Conservation (phyloP, 305 asterid species). For the Fraxinus paxiana region DNA sequence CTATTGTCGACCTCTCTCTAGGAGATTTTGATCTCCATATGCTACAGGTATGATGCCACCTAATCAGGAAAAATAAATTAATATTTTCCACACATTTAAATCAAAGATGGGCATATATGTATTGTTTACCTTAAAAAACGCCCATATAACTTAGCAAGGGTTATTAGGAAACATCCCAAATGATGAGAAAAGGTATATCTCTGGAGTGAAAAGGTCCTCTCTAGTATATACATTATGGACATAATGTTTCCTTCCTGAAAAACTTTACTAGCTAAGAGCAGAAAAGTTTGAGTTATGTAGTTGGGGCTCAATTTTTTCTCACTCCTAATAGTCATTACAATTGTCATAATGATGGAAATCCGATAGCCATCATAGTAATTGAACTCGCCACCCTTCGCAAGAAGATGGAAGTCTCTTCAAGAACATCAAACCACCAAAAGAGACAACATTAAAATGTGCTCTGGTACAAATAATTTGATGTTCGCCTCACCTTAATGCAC, state of each 20-base stretch:
- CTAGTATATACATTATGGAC: not conserved
- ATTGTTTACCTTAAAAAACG: constrained; percentile 12
- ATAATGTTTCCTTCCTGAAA: not conserved
- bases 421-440: not conserved
- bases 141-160: constrained; percentile 15
- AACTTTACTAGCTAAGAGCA: not conserved
- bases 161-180: not conserved
- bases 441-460: not conserved
- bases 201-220: not conserved
- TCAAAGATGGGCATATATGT: not conserved
- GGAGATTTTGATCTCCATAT: constrained; percentile 57
- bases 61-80: constrained; percentile 11
- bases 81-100: not conserved
- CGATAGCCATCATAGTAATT: not conserved
- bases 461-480: not conserved
- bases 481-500: not conserved
- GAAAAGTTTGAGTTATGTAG: not conserved
- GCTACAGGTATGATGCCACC: constrained; percentile 59
- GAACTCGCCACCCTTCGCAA: not conserved
- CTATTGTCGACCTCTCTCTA: constrained; percentile 49
- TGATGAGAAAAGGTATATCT: not conserved
- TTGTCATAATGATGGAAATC: not conserved
- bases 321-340: not conserved
- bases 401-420: not conserved
- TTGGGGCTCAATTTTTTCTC: not conserved